These are phyloP conservation scores for Sutorius australiensis DNA, from an alignment of 768 basidiomycete genomes.

Conservation along the genomic window DNA sequence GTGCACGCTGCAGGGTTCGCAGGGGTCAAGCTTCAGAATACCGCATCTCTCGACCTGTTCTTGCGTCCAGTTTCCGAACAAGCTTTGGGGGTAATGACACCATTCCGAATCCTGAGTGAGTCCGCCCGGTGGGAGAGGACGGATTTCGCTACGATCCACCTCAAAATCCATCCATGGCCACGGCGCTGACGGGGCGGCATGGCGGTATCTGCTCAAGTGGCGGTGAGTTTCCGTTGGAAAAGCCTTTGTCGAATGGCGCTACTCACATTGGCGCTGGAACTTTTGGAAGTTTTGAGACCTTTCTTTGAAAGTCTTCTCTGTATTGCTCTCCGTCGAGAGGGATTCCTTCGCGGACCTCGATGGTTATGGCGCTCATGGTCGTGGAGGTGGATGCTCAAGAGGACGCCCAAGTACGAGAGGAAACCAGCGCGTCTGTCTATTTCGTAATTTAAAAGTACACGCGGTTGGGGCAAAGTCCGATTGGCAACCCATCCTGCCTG, in stretches of 20 bases:
- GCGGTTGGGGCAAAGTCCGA: not conserved
- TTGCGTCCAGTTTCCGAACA: slow-evolving; percentile 35
- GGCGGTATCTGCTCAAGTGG: slow-evolving; percentile 28
- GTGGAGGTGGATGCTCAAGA: not conserved
- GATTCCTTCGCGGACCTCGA: slow-evolving; percentile 2
- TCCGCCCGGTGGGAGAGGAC: slow-evolving; percentile 12
- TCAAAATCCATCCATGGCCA: slow-evolving; percentile 43
- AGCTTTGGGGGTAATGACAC: slow-evolving; percentile 29
- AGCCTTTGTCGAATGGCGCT: not conserved
- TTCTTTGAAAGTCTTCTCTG: slow-evolving; percentile 6
- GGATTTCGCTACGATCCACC: slow-evolving; percentile 19
- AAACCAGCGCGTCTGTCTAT: slow-evolving; percentile 9
- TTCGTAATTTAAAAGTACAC: slow-evolving; percentile 10
- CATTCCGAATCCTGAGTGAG: slow-evolving; percentile 15
- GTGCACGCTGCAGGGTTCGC: slow-evolving; percentile 18
- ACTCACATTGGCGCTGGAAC: slow-evolving; percentile 29
- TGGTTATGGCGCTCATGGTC: slow-evolving; percentile 15
- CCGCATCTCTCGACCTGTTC: slow-evolving; percentile 31
- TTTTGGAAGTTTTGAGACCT: slow-evolving; percentile 13
- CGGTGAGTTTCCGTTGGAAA: not conserved
- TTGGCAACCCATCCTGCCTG: not conserved
- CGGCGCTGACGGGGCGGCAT: slow-evolving; percentile 39
- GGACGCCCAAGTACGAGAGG: not conserved
- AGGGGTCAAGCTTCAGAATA: slow-evolving; percentile 16
- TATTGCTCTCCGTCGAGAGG: not conserved